Base-by-base conservation (phyloP, 495 filamentous ascomycete species). In the Letharia lupina region DNA sequence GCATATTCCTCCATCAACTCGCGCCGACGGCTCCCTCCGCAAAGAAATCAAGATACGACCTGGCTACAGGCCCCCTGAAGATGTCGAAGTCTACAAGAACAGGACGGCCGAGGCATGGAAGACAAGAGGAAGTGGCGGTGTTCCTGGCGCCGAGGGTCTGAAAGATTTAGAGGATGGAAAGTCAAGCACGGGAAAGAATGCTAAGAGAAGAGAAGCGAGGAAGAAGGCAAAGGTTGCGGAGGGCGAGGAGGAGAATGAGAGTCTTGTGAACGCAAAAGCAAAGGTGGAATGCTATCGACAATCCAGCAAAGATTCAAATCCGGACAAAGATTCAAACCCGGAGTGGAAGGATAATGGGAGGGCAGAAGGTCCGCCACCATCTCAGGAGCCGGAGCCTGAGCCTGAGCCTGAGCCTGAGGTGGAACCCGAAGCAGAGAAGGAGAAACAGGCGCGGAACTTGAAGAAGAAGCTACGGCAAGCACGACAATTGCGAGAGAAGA, bases 381-480 rank as follows among this genome's bases (percentile, higher is more conserved):
- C 50, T 23, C 70, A 65, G 35, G 61, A 67, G 18, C 56, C 66
- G 33, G 73, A 74, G 23, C 23, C 23, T 28, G 23, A 28, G 23
- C 23, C 23, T 28, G 23, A 28, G 28, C 62, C 48, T 54, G 58
- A 58, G 65, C 70, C 39, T 52, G 42, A 70, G 33, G 71, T 83
- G 2, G 87, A 93, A 70, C 77, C 82, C 0, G 89, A 91, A 68
- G 88, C 81, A 0, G 92, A 96, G 73, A 91, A 84, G 70, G 91
- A 96, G 75, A 98, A 96, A 81, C 91, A 95, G 72, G 94, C 87
- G 4, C 87, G 91, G 65, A 93, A 90, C 64, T 78, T 99, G n/a
- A 90, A 88, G 77, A 99, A 99, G 80, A 99, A 98, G 74, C 82
- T 99, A 47, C 85, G 89, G 65, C 95, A 98, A 74, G 94, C 94